Percentiles rank a stretch among this genome's conserved stretches.
These are phyloP conservation scores for Fusarium agapanthi DNA, from an alignment of 2,329 filamentous ascomycete genomes.

Conservation along the genomic window DNA sequence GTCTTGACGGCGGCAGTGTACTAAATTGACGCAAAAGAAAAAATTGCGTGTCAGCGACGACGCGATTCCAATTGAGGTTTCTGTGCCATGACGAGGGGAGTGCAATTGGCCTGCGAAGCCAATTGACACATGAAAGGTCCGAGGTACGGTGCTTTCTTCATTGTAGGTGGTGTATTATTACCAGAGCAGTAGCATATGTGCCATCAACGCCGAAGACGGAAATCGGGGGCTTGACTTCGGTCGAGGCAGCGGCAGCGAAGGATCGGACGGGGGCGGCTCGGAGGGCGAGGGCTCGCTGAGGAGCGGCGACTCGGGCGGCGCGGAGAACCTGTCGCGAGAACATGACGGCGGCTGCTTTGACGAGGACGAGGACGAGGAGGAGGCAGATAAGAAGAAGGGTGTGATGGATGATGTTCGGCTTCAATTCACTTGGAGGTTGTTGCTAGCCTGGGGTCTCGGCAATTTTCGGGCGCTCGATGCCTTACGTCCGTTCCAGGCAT, in stretches of 20 bases:
- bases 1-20: constrained; percentile 96
- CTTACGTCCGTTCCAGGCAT: constrained; percentile 50
- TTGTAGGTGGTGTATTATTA: constrained; percentile 70
- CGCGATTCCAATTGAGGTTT: constrained; percentile 36
- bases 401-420: constrained; percentile 35
- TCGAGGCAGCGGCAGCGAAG: constrained; percentile 78
- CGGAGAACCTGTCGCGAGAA: constrained; percentile 68
- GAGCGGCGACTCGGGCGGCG: constrained; percentile 65
- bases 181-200: constrained; percentile 97
- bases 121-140: constrained; percentile 29
- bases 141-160: not conserved
- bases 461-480: constrained; percentile 55
- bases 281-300: constrained; percentile 62
- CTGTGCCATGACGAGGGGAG: constrained; percentile 28
- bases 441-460: constrained; percentile 46
- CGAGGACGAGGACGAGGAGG: constrained; percentile 6
- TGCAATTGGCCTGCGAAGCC: constrained; percentile 16
- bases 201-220: constrained; percentile 95
- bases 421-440: constrained; percentile 47
- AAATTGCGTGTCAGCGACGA: constrained; percentile 36
- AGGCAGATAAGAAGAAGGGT: constrained; percentile 19
- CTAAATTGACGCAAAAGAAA: constrained; percentile 62
- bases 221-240: constrained; percentile 83
- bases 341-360: constrained; percentile 52
- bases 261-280: constrained; percentile 69